Base-by-base conservation (phyloP, 2,329 filamentous ascomycete species). In the Aspergillus felis region DNA sequence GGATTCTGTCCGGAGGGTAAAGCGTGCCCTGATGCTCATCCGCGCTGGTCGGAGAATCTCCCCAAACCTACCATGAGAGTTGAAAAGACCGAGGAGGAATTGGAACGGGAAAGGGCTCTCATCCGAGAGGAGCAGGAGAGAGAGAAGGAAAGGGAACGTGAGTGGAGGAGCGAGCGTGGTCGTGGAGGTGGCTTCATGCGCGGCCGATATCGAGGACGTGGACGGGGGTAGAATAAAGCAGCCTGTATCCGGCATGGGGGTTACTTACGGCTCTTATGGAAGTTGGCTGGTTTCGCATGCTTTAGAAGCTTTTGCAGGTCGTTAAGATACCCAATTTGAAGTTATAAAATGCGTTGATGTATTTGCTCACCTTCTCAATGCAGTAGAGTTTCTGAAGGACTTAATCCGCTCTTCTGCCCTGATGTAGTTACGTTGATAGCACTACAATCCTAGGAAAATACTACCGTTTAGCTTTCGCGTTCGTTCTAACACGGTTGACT, bases 1-100 rank as follows among this genome's bases (percentile, higher is more conserved):
- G 94, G 94, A 1, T 99, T 99, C 79, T 99, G 94, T 72, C 94
- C 94, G 0, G 89, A 96, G 55, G 93, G 87, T 74, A 75, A 74
- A 60, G 79, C 79, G 7, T 99, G 94, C 76, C 87, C 86, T 69
- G 84, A 88, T 22, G 88, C 91, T 5, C 94, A 99, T 74, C 87
- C 93, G 3, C 84, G 87, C 58, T 97, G 91, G 87, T 75, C 78
- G 20, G 81, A 85, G 68, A 87, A 92, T 61, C 78, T 87, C 55
- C 81, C 79, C 59, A 82, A 80, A 65, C 84, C 83, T 5, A 82
- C 82, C 57, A 79, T 83, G 46, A 77, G 78, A 56, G 78, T 92
- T 42, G 88, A 91, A 71, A 89, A 88, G 78, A 91, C 88, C 7
- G 84, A 84, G 29, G 86, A 89, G 62, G 90, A 88, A 79, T 79